phyloP scores from a whole-genome alignment of 257 asterid genomes.

The Scutellaria minor region DNA sequence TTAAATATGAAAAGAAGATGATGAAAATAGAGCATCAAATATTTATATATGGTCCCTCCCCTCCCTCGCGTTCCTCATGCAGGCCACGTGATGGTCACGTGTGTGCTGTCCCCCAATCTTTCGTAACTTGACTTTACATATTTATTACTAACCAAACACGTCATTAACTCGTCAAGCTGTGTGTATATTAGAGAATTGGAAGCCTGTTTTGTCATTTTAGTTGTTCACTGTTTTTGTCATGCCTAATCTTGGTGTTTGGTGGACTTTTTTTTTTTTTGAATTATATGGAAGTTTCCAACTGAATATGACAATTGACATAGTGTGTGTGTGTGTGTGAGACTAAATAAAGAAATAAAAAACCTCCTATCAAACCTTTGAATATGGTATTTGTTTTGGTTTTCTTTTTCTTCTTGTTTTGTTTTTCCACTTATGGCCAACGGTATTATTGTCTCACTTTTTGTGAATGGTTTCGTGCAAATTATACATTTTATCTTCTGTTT shows the following conservation, averaged over 20 bases:
- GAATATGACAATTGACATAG: too few relatives aligned
- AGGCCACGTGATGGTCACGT: constrained; percentile 32
- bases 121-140: not conserved
- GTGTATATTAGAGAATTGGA: not conserved
- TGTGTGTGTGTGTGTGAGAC: too few relatives aligned
- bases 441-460: too few relatives aligned
- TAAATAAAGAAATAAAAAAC: too few relatives aligned
- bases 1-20: constrained; percentile 18
- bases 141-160: constrained; percentile 25
- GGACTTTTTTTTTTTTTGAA: too few relatives aligned
- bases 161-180: not conserved
- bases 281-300: too few relatives aligned
- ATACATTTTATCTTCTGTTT: too few relatives aligned
- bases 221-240: not conserved
- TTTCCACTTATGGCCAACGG: too few relatives aligned
- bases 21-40: not conserved
- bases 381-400: too few relatives aligned
- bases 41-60: not conserved
- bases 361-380: too few relatives aligned
- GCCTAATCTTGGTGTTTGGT: not conserved
- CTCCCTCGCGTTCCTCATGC: not conserved
- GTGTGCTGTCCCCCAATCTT: constrained; percentile 16
- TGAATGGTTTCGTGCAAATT: too few relatives aligned
- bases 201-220: constrained; percentile 21
- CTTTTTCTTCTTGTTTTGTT: too few relatives aligned